Base-by-base conservation (phyloP, 2,329 filamentous ascomycete species). In the Ophiostoma ulmi region DNA sequence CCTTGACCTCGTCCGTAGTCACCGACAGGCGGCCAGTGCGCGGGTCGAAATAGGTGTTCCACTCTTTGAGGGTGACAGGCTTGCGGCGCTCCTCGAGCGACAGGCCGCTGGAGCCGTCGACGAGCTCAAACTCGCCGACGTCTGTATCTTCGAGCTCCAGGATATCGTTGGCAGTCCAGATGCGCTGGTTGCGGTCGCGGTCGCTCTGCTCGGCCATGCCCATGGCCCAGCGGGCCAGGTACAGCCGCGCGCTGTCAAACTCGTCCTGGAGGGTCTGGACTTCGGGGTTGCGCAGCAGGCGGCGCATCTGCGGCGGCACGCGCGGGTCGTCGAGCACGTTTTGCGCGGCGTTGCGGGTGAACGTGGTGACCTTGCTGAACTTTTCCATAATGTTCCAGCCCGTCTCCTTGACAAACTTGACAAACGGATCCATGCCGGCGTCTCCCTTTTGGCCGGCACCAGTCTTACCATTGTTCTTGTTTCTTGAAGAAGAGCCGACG, bases 201-300 rank as follows among this genome's bases (percentile, higher is more conserved):
- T 99, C 95, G 76, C 94, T 94, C 81, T 99, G 95, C 79, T 99
- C 96, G 0, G 95, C 94, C 74, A 99, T 97, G 8, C 93, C 93
- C 95, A 99, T 98, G 2, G 95, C 95, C 95, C 95, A 99, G 73
- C 95, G 86, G 31, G 95, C 95, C 55, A 99, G 85, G 77, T 99
- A 99, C 72, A 99, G 85, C 74, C 95, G 87, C 4, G 96, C 95
- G 76, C 93, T 97, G 82, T 99, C 96, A 76, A 97, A 99, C 78
- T 99, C 96, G 72, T 98, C 94, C 77, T 97, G 94, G 31, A 99
- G 80, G 0, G 92, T 97, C 81, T 97, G 94, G 0, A 99, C 93
- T 77, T 99, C 94, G 0, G 94, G 94, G 74, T 96, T 97, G 77
- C 88, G 90, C 79, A 99, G 87, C 75, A 99, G 79, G 68, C 92